Evolutionary conservation across 106 monocot species (phyloP), one percentile per base, ranked within the genome.

Genomic region (Agapanthus africanus): DNA sequence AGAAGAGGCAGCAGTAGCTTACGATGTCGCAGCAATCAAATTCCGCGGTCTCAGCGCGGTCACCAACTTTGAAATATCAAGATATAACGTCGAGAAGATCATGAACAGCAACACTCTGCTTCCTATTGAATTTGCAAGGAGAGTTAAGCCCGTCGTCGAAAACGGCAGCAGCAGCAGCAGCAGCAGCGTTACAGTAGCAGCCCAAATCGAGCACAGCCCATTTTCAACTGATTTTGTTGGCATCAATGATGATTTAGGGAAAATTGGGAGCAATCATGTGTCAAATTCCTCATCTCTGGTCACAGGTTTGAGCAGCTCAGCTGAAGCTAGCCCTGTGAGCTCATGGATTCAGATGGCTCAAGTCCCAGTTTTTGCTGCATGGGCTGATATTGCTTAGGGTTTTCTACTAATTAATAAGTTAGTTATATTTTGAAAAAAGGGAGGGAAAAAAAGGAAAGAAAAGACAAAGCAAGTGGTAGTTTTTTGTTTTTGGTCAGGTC

Each of bases 1-100:
- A 51, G 99, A 99, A 71, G 99, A 99, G 78, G 99, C 99, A 6
- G 99, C 93, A n/a, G 99, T 93, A 60, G 99, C 99, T 7, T 99
- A 99, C 37, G 99, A 99, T 69, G 71, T 99, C 6, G 99, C 99
- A 11, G 99, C 99, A 4, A 99, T 99, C 33, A 99, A 99, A 65
- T 99, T 99, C 75, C 89, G 99, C 0, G 93, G 99, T 0, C 78
- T 75, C 35, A 99, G 83, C 42, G 99, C 99, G 0, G 99, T 99
- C 7, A 99, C 99, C 7, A 99, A 99, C 87, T 99, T 99, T 36
- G 93, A 93, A 70, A 93, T 99, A 42, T 84, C 90, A 8, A 75
- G 87, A 37, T 99, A 99, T 64, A 83, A 99, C 37, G 93, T 93
- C 0, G 93, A 93, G 42, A 99, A 83, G 68, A 99, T 99, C 44